Conservation (phyloP, 164 flowering plant genomes). For the Sedum album region DNA sequence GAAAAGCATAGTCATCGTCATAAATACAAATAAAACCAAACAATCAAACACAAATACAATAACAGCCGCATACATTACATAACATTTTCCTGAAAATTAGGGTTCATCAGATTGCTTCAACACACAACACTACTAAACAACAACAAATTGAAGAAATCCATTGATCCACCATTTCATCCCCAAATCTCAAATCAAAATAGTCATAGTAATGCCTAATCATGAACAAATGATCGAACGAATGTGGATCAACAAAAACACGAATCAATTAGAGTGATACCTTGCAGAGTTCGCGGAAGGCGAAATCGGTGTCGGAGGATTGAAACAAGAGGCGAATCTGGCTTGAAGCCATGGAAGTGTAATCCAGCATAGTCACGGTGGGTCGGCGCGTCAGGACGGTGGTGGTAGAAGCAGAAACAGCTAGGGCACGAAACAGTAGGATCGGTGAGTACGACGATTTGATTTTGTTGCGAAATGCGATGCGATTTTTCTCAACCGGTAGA, state of each 20-base stretch:
- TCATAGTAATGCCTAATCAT: background rate
- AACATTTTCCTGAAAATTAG: background rate
- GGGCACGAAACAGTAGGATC: background rate
- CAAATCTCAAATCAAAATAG: background rate
- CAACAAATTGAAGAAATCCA: background rate
- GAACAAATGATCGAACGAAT: background rate
- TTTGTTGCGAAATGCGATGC: background rate
- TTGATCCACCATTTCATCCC: background rate
- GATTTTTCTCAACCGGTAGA: background rate
- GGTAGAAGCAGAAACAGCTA: no score
- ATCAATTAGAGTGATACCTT: background rate
- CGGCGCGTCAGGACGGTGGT: background rate
- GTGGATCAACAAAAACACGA: no score
- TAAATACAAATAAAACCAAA: background rate
- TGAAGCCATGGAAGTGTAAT: background rate
- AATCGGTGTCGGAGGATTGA: background rate
- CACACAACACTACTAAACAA: background rate
- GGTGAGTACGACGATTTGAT: background rate
- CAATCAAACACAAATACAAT: background rate
- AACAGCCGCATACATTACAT: no score
- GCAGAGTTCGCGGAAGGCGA: slow-evolving; percentile 4
- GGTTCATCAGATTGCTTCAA: background rate
- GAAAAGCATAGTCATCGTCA: background rate
- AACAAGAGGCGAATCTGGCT: slow-evolving; percentile 4
- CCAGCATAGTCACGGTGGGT: slow-evolving; percentile 2